These are phyloP conservation scores for Russula olivacea DNA, from an alignment of 768 basidiomycete species.

Conservation along the genomic window DNA sequence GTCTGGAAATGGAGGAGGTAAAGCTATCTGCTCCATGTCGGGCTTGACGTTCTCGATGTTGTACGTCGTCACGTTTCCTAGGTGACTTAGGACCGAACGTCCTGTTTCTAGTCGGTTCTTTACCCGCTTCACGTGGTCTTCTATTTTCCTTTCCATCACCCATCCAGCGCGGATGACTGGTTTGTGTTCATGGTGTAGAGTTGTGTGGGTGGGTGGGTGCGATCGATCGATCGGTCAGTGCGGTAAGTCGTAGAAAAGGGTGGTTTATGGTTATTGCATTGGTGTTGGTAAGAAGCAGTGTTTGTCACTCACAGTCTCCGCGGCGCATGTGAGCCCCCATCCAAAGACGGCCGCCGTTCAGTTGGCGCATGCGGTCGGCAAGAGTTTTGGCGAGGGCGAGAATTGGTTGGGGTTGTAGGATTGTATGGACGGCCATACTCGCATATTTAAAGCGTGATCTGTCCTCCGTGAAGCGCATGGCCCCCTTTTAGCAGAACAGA, in stretches of 20 bases:
- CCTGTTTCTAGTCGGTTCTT: conserved; percentile 29
- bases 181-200: background rate
- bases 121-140: conserved; percentile 35
- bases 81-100: conserved; percentile 27
- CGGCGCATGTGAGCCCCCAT: conserved; percentile 41
- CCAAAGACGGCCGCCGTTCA: conserved; percentile 35
- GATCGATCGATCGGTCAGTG: too few species aligned
- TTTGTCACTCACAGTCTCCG: conserved; percentile 36
- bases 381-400: conserved; percentile 32
- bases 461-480: conserved; percentile 18
- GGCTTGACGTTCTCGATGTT: conserved; percentile 8
- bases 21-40: conserved; percentile 3
- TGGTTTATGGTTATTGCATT: background rate
- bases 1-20: background rate
- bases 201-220: too few species aligned
- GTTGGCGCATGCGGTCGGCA: conserved; percentile 32
- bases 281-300: too few species aligned
- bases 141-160: conserved; percentile 33
- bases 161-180: conserved; percentile 32
- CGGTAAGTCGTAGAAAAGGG: background rate
- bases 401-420: conserved; percentile 9
- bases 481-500: conserved; percentile 7
- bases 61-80: conserved; percentile 13
- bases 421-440: conserved; percentile 6
- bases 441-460: conserved; percentile 7